A percentile compares a stretch with the other conserved stretches of the same genome.
These are phyloP conservation scores for Phragmites australis DNA, from an alignment of 176 grass and related monocot genomes.

Conservation along the genomic window DNA sequence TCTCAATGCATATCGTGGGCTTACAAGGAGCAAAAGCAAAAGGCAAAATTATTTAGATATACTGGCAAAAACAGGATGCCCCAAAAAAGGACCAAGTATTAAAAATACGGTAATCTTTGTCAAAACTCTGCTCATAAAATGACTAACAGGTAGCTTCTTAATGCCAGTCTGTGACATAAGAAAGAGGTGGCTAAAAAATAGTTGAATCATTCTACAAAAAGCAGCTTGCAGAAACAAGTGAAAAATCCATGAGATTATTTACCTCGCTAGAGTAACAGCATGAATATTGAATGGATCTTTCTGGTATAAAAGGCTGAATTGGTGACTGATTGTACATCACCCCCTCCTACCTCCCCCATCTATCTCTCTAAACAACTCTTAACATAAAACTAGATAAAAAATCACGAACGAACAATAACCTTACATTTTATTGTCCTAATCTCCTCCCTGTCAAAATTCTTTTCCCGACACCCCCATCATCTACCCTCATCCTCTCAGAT, in stretches of 20 bases:
- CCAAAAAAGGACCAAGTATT: conserved; percentile 17
- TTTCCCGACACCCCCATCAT: not conserved
- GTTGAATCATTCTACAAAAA: conserved; percentile 15
- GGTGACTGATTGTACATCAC: not conserved
- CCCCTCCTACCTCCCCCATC: not conserved
- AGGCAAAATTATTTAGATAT: conserved; percentile 31
- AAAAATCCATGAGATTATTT: not conserved
- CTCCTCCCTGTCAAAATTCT: not conserved
- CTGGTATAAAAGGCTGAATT: not conserved
- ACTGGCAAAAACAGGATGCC: not conserved
- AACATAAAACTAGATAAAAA: not conserved
- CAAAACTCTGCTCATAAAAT: not conserved
- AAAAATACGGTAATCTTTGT: conserved; percentile 19
- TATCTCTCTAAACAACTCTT: not conserved
- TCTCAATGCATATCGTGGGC: conserved; percentile 90
- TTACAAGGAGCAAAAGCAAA: conserved; percentile 43
- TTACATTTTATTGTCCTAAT: not conserved
- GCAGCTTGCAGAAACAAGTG: conserved; percentile 12
- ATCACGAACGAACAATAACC: not conserved
- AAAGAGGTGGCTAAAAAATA: conserved; percentile 12
- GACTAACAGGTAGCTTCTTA: not conserved
- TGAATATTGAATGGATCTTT: not conserved
- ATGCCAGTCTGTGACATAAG: not conserved
- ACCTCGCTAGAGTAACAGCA: conserved; percentile 17
- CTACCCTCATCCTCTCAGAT: not conserved